phyloP scores from a whole-genome alignment of 805 yeast species.

The Wickerhamomyces alni region DNA sequence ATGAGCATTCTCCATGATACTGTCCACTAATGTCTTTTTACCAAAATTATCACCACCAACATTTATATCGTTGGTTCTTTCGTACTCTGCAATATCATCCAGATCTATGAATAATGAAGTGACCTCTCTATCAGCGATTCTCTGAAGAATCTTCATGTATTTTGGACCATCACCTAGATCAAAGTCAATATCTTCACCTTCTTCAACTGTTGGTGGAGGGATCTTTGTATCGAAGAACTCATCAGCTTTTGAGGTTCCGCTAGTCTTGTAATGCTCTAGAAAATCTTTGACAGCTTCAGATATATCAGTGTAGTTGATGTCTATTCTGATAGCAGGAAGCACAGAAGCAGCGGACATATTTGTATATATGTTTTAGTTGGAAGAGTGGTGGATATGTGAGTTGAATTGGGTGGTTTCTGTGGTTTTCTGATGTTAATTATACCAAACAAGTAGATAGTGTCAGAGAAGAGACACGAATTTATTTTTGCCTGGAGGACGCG shows the following conservation, averaged over 20 bases:
- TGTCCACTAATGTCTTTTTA: conserved; percentile 41
- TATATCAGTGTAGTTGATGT: conserved; percentile 68
- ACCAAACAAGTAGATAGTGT: too few species aligned
- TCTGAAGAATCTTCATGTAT: conserved; percentile 68
- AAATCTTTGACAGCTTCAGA: conserved; percentile 56
- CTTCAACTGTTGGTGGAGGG: conserved; percentile 16
- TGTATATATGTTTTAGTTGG: conserved; percentile 4
- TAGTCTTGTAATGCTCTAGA: conserved; percentile 56
- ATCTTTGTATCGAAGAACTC: conserved; percentile 31
- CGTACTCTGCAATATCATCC: conserved; percentile 76
- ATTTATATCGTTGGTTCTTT: conserved; percentile 35
- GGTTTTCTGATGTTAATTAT: too few species aligned
- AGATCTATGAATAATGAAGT: conserved; percentile 67
- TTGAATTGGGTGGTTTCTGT: too few species aligned
- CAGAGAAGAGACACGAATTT: too few species aligned
- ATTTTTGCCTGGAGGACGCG: too few species aligned
- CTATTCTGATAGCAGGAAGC: conserved; percentile 61
- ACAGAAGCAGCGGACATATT: conserved; percentile 22
- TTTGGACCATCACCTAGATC: conserved; percentile 47
- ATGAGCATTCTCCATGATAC: conserved; percentile 66
- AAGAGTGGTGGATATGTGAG: too few species aligned
- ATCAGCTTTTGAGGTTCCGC: conserved; percentile 25
- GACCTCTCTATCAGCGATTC: conserved; percentile 77
- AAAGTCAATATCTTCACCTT: conserved; percentile 16
- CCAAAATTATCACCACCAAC: conserved; percentile 18